Percentiles rank a stretch among this genome's conserved stretches.
Evolutionary conservation across 306 rosid genomes (phyloP).

Genomic region (Cucumis melo): DNA sequence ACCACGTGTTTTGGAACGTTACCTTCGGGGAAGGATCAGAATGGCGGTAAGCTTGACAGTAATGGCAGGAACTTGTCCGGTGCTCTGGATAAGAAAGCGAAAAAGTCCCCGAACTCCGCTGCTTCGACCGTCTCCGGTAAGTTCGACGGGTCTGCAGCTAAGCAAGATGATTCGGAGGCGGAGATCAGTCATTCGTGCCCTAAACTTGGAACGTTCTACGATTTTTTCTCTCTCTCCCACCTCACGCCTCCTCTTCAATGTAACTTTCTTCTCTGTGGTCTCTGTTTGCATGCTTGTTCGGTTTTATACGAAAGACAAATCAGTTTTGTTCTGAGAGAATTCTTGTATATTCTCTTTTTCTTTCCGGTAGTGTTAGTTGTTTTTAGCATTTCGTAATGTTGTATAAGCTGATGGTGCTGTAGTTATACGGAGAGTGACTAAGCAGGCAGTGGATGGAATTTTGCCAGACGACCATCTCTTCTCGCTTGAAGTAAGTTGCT

Average conservation of each 20-base stretch:
- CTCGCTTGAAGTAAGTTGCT: constrained; percentile 56
- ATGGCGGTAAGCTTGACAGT: constrained; percentile 20
- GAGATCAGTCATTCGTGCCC: constrained; percentile 69
- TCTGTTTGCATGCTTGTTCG: not conserved
- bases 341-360: not conserved
- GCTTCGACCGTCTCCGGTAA: constrained; percentile 6
- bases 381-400: not conserved
- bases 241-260: constrained; percentile 85
- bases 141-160: constrained; percentile 15
- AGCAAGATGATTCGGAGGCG: constrained; percentile 50
- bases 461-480: constrained; percentile 51
- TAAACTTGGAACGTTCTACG: constrained; percentile 77
- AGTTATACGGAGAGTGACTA: constrained; percentile 58
- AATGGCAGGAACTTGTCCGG: constrained; percentile 20
- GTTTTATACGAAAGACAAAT: not conserved
- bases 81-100: constrained; percentile 26
- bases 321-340: not conserved
- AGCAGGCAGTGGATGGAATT: constrained; percentile 53
- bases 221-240: constrained; percentile 84
- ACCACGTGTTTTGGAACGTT: constrained; percentile 71
- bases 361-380: not conserved
- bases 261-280: constrained; percentile 12
- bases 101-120: constrained; percentile 21
- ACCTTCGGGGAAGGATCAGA: constrained; percentile 25
- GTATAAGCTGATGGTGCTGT: constrained; percentile 9